phyloP scores from a whole-genome alignment of 208 protist genomes.

The Zelonia costaricensis region DNA sequence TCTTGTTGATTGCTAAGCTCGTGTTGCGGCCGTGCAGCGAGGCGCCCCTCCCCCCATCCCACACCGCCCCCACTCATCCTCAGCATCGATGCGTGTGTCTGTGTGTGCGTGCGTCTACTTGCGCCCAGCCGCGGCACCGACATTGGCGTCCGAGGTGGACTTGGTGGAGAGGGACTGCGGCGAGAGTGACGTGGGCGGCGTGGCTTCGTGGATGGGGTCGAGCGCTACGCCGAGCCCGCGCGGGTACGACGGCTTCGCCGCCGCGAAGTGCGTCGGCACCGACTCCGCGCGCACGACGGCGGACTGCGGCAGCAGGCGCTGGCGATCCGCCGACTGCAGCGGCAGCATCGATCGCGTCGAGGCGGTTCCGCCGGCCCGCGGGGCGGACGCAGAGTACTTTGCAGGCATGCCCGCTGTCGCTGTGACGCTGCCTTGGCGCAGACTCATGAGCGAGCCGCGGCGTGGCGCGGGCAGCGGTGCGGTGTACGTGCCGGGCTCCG shows the following conservation, averaged over 20 bases:
- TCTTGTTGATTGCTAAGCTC: too few species aligned
- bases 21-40: too few species aligned
- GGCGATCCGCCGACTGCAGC: neutral
- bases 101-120: too few species aligned
- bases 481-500: constrained; percentile 5
- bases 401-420: too few species aligned
- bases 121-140: too few species aligned
- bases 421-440: neutral
- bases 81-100: too few species aligned
- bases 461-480: neutral
- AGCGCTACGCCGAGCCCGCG: neutral
- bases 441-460: neutral
- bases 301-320: neutral
- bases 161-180: too few species aligned
- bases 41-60: too few species aligned
- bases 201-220: neutral
- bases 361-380: neutral
- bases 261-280: neutral
- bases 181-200: too few species aligned
- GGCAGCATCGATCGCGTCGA: neutral
- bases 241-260: neutral
- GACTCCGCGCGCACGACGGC: constrained; percentile 14
- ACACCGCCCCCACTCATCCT: too few species aligned
- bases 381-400: neutral
- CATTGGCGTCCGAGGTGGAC: too few species aligned